phyloP scores from a whole-genome alignment of 176 grass and related monocot genomes.

The Hsuehochloa calcarea region DNA sequence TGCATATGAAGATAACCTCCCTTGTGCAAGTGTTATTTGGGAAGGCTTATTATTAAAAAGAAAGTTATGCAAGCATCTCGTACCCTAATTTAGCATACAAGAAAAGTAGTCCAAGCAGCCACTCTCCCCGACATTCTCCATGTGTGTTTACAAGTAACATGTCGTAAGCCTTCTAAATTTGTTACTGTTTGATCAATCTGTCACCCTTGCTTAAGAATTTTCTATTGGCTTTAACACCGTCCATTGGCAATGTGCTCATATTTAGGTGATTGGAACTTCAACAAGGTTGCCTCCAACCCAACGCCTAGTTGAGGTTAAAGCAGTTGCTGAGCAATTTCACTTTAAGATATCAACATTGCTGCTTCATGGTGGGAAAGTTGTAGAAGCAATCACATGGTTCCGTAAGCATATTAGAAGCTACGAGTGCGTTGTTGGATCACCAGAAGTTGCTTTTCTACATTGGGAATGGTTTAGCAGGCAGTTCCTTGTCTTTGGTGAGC shows the following conservation, averaged over 20 bases:
- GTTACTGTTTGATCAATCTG: conserved; percentile 5
- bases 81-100: not conserved
- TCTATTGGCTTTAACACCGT: conserved; percentile 31
- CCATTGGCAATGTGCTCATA: conserved; percentile 36
- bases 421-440: conserved; percentile 57
- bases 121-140: not conserved
- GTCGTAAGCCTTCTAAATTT: not conserved
- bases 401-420: conserved; percentile 76
- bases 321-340: conserved; percentile 82
- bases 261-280: conserved; percentile 83
- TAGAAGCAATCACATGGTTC: conserved; percentile 92
- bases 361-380: conserved; percentile 81
- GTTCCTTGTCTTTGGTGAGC: conserved; percentile 93
- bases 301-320: conserved; percentile 87
- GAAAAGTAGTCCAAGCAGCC: not conserved
- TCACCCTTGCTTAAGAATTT: conserved; percentile 15
- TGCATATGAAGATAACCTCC: not conserved
- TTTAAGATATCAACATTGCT: conserved; percentile 98
- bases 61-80: not conserved
- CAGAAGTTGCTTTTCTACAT: conserved; percentile 85
- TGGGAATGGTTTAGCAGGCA: conserved; percentile 98
- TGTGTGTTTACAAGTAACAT: not conserved
- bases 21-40: conserved; percentile 10
- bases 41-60: not conserved
- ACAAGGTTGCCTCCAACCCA: conserved; percentile 93